A percentile compares a stretch with the other conserved stretches of the same genome.
These are phyloP conservation scores for Trichopus zeylanicus DNA, from an alignment of 116 monocot genomes.

Conservation along the genomic window DNA sequence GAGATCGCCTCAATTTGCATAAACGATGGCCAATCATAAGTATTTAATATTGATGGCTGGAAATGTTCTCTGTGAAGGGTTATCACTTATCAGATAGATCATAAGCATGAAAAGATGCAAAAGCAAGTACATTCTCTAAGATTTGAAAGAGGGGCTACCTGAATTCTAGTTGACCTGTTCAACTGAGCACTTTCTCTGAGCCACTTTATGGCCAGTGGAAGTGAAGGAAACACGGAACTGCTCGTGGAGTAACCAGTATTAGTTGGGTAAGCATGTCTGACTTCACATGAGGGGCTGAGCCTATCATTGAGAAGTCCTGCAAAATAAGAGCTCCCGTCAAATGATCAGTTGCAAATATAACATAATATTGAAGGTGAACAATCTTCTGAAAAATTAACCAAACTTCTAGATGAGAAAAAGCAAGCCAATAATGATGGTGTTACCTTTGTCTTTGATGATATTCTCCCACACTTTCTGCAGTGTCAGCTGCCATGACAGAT, in stretches of 20 bases:
- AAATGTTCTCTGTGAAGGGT: too few species aligned
- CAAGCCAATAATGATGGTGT: neutral
- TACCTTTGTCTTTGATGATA: constrained; percentile 43
- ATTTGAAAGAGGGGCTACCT: too few species aligned
- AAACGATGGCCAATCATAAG: too few species aligned
- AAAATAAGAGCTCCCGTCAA: neutral
- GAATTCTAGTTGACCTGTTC: constrained; percentile 48
- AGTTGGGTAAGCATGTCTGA: constrained; percentile 9
- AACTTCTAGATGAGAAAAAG: too few species aligned
- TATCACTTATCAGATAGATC: too few species aligned
- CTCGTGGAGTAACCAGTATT: constrained; percentile 5
- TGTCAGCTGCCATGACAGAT: constrained; percentile 85
- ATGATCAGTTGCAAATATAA: neutral
- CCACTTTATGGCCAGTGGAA: constrained; percentile 78
- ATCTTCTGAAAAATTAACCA: too few species aligned
- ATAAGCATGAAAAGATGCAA: too few species aligned
- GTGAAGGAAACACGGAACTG: constrained; percentile 67
- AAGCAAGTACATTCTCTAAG: too few species aligned
- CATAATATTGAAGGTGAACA: too few species aligned
- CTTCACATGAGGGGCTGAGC: constrained; percentile 16
- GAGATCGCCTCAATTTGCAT: too few species aligned
- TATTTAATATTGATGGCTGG: too few species aligned
- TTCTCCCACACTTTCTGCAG: constrained; percentile 75
- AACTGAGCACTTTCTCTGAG: constrained; percentile 54
- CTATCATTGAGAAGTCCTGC: constrained; percentile 7